A percentile compares a stretch with the other conserved stretches of the same genome.
These are phyloP conservation scores for Pleurostoma richardsiae DNA, from an alignment of 2,329 filamentous ascomycete species.

Conservation along the genomic window DNA sequence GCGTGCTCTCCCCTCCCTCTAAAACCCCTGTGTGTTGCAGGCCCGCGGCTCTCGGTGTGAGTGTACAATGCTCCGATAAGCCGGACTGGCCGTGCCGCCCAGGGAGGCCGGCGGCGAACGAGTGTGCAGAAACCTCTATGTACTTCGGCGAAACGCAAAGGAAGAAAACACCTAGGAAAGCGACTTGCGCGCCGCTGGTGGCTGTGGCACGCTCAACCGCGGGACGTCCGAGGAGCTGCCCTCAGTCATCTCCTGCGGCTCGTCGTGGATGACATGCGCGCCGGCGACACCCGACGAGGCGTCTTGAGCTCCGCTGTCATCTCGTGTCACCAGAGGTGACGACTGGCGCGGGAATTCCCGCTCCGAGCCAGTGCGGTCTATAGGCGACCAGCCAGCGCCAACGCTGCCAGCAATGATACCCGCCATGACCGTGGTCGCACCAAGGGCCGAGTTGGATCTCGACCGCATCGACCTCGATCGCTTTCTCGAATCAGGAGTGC, in stretches of 20 bases:
- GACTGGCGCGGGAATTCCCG: constrained; percentile 23
- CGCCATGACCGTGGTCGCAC: constrained; percentile 75
- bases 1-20: too few species aligned
- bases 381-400: constrained; percentile 71
- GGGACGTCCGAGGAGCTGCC: constrained; percentile 17
- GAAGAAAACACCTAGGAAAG: background rate
- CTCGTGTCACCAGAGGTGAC: constrained; percentile 20
- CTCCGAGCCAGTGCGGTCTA: constrained; percentile 42
- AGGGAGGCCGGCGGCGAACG: too few species aligned
- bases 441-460: constrained; percentile 65
- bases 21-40: too few species aligned
- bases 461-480: constrained; percentile 64
- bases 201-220: constrained; percentile 7
- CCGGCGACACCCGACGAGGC: constrained; percentile 10
- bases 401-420: constrained; percentile 75
- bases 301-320: constrained; percentile 15
- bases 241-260: constrained; percentile 25
- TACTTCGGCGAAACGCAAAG: too few species aligned
- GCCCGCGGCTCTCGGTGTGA: too few species aligned
- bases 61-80: too few species aligned
- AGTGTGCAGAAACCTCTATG: too few species aligned
- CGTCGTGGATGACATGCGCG: constrained; percentile 22
- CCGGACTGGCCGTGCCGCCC: too few species aligned
- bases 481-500: constrained; percentile 55
- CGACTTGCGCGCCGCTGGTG: constrained; percentile 1